phyloP scores from a whole-genome alignment of 768 basidiomycete species.

The Glaciozyma antarctica region DNA sequence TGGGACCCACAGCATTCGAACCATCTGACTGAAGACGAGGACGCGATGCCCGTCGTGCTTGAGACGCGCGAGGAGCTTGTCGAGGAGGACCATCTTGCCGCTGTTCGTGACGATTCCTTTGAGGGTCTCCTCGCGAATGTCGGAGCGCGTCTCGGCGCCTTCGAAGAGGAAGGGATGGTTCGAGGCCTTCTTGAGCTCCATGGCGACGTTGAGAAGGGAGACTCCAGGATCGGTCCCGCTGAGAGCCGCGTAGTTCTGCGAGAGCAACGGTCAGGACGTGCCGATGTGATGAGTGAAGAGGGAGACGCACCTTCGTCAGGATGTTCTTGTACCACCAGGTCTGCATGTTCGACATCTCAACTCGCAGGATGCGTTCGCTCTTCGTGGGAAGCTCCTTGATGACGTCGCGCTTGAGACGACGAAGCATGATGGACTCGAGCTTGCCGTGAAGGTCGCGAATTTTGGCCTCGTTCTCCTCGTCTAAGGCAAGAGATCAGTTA shows the following conservation, averaged over 20 bases:
- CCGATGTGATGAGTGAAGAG: constrained; percentile 2
- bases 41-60: constrained; percentile 91
- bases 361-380: constrained; percentile 92
- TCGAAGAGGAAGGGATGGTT: constrained; percentile 98
- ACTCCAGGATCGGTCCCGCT: constrained; percentile 69
- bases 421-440: constrained; percentile 84
- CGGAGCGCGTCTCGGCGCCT: constrained; percentile 65
- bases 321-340: constrained; percentile 96
- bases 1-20: constrained; percentile 61
- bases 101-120: constrained; percentile 97
- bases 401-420: constrained; percentile 90
- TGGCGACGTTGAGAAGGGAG: constrained; percentile 96
- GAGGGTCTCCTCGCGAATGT: constrained; percentile 67
- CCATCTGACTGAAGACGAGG: constrained; percentile 96
- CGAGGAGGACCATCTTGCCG: constrained; percentile 95
- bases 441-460: constrained; percentile 93
- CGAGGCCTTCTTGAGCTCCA: constrained; percentile 91
- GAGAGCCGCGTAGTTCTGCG: constrained; percentile 82
- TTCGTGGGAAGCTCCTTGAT: constrained; percentile 92
- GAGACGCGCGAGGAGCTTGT: constrained; percentile 84
- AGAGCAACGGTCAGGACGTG: constrained; percentile 1
- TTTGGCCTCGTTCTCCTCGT: constrained; percentile 62
- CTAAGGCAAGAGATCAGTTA: not conserved
- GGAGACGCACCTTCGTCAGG: constrained; percentile 62
- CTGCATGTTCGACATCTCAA: constrained; percentile 88